phyloP scores from a whole-genome alignment of 2,329 filamentous ascomycete species.

The Dactylellina leptospora region DNA sequence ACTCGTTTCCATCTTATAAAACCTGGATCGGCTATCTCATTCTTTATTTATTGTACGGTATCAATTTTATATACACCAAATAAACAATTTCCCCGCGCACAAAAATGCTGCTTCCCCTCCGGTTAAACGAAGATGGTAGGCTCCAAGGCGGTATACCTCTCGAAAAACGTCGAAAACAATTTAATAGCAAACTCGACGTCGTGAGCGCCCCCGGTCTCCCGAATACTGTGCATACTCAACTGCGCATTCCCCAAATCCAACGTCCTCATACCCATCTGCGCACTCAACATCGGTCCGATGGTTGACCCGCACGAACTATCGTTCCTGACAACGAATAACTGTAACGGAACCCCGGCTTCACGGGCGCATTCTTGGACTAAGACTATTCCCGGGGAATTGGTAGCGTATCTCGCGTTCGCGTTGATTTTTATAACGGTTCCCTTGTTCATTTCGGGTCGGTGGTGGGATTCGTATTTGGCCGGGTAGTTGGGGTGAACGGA shows the following conservation, averaged over 20 bases:
- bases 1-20: too few species aligned
- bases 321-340: constrained; percentile 95
- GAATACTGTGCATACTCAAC: constrained; percentile 95
- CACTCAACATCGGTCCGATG: constrained; percentile 95
- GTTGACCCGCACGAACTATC: constrained; percentile 94
- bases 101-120: too few species aligned
- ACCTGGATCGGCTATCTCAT: too few species aligned
- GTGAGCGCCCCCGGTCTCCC: constrained; percentile 84
- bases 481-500: constrained; percentile 94
- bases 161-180: constrained; percentile 87
- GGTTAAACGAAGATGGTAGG: constrained; percentile 76
- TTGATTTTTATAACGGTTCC: constrained; percentile 98
- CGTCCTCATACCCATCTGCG: constrained; percentile 84
- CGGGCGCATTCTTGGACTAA: constrained; percentile 85
- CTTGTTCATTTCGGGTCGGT: constrained; percentile 94
- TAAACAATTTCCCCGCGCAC: too few species aligned
- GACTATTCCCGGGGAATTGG: constrained; percentile 93
- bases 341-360: constrained; percentile 79
- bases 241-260: constrained; percentile 94
- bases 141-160: constrained; percentile 83
- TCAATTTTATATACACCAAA: too few species aligned
- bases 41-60: too few species aligned
- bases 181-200: constrained; percentile 87
- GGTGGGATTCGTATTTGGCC: constrained; percentile 87
- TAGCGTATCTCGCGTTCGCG: constrained; percentile 95